These are phyloP conservation scores for Cryptosporidium muris DNA, from an alignment of 169 alveolate species.

Conservation along the genomic window DNA sequence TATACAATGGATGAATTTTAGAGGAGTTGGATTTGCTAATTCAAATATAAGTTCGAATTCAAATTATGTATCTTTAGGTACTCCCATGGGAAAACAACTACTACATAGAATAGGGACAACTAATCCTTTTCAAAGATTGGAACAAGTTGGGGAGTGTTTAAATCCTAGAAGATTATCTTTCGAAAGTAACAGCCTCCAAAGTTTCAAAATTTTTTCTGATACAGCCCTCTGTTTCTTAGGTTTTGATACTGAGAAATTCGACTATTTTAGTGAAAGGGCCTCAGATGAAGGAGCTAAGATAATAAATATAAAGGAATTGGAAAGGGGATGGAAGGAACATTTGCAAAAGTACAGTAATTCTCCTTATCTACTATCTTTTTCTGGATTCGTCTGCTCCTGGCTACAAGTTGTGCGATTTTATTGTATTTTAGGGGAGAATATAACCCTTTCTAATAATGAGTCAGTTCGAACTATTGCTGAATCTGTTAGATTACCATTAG, in stretches of 20 bases:
- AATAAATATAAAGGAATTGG: background rate
- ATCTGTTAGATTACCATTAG: background rate
- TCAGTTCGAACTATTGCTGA: background rate
- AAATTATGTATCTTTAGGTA: conserved; percentile 52
- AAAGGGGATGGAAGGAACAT: conserved; percentile 18
- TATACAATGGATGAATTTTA: conserved; percentile 34
- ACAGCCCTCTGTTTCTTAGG: conserved; percentile 60
- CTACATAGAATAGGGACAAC: conserved; percentile 53
- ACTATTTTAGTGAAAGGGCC: conserved; percentile 51
- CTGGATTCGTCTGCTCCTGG: conserved; percentile 51
- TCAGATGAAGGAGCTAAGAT: conserved; percentile 66
- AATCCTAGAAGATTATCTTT: background rate
- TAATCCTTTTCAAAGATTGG: conserved; percentile 61
- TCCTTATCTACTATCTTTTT: background rate
- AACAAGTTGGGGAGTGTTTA: background rate
- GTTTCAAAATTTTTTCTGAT: conserved; percentile 28
- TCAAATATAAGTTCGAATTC: background rate
- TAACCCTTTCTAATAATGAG: background rate
- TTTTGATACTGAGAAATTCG: conserved; percentile 56
- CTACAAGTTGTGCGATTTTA: conserved; percentile 44
- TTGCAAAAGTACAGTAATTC: background rate
- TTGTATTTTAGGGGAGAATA: conserved; percentile 4
- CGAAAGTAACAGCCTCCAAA: background rate
- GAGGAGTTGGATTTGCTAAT: conserved; percentile 38
- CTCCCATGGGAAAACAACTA: conserved; percentile 63